Evolutionary conservation across 352 stramenopile species (phyloP), one percentile per base, ranked within the genome.

Genomic region (Phytophthora constricta): DNA sequence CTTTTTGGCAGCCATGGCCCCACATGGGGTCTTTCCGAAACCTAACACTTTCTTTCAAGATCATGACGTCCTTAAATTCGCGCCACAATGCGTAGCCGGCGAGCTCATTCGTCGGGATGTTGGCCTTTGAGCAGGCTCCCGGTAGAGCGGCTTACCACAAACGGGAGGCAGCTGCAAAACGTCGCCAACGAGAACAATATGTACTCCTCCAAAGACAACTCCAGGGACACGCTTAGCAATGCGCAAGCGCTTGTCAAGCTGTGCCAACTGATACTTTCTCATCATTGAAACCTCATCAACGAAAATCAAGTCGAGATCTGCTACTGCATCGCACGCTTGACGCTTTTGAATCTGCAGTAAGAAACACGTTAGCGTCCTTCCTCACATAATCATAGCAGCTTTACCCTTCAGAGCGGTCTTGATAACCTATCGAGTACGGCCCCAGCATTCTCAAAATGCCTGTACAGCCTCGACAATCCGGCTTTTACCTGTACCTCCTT

Each of bases 1-100:
- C 63, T 43, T 62, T 46, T 2, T 57, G 59, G n/a, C 71, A 76
- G 3, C 71, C 67, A n/a, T 42, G 20, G 1, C 48, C 63, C 70
- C 72, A 80, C 11, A 64, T 48, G 0, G 64, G 72, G 26, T 77
- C 73, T 7, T 63, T 45, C 4, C 19, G n/a, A 37, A 77, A 74
- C 0, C 64, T 42, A 22, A 71, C 59, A 4, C 26, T 66, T 13
- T 78, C 69, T 2, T 58, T 43, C 14, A 65, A 37, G 20, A 65
- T 31, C 4, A 65, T 22, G 4, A 37, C 47, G 10, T 2, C 19
- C 3, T 33, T 51, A 52, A 58, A 58, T 9, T 27, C 3, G 9
- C 19, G 11, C 47, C 47, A 65, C 19, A 65, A 45, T 8, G 51
- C 4, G 34, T 37, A 65, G 1, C 23, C 47, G 23, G 34, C 47